Evolutionary conservation across 1,284 basidiomycete genomes (phyloP).

Genomic region (Ganoderma multipileum): DNA sequence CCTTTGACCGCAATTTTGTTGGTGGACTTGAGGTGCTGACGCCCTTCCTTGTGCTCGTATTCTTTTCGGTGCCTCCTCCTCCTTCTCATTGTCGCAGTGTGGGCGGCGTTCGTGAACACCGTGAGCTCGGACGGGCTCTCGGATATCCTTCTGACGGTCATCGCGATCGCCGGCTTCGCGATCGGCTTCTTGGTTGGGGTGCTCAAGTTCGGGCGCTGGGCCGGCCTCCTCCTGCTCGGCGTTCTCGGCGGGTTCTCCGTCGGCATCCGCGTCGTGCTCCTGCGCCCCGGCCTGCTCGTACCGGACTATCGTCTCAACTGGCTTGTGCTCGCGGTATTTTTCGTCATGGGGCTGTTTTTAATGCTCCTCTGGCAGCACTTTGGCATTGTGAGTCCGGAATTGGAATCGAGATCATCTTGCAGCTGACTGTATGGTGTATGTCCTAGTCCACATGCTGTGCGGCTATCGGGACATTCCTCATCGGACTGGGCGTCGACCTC

Average conservation of each 20-base stretch:
- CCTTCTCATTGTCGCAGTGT: slow-evolving; percentile 45
- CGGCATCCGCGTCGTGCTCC: slow-evolving; percentile 59
- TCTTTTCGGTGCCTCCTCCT: not conserved
- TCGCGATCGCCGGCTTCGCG: slow-evolving; percentile 56
- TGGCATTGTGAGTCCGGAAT: slow-evolving; percentile 55
- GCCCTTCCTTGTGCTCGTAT: not conserved
- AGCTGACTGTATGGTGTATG: not conserved
- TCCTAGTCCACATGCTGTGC: slow-evolving; percentile 50
- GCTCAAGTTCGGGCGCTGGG: slow-evolving; percentile 53
- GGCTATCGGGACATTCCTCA: slow-evolving; percentile 65
- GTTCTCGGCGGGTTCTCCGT: slow-evolving; percentile 61
- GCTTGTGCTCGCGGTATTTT: slow-evolving; percentile 54
- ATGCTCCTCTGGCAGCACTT: slow-evolving; percentile 53
- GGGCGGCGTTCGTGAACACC: slow-evolving; percentile 67
- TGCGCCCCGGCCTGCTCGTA: slow-evolving; percentile 57
- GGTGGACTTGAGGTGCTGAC: not conserved
- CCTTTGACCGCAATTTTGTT: no score
- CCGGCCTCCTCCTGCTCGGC: slow-evolving; percentile 54
- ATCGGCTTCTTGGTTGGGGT: slow-evolving; percentile 59
- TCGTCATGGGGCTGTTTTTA: slow-evolving; percentile 47
- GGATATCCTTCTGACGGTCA: slow-evolving; percentile 56
- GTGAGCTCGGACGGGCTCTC: slow-evolving; percentile 53
- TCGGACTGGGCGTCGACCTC: slow-evolving; percentile 61
- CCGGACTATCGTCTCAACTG: slow-evolving; percentile 54
- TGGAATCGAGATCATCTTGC: no score